Evolutionary conservation across 306 rosid species (phyloP), one percentile per base, ranked within the genome.

Genomic region (Sesbania bispinosa): DNA sequence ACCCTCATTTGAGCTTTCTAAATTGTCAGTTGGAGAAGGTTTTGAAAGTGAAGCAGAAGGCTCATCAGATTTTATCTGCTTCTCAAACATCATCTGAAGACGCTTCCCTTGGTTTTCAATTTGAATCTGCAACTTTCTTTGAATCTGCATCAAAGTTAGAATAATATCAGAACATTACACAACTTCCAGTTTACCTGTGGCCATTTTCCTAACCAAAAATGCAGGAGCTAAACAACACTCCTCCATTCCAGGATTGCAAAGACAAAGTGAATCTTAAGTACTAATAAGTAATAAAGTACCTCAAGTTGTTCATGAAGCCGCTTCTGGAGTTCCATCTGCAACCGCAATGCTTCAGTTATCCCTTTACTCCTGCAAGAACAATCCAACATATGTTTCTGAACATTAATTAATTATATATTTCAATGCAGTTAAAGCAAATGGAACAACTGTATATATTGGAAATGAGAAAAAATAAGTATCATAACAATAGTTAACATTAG

Each of bases 311-410:
- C 99, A 43, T 94, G 99, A 68, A 94, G 99, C 75, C 88, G 88
- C 87, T 94, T 94, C 86, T 91, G 99, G 80, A 94, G 95, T 75
- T 94, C 99, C 86, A 94, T 89, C 79, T 94, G 99, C 81, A 94
- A 78, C 48, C 88, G 86, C 87, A 94, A 82, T 23, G 99, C 91
- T 77, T 91, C 99, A 7, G 95, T 89, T 65, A 94, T 87, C 48
- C 93, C 99, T 77, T 80, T 65, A 74, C 88, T 82, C 87, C 99
- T 89, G 81, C 35, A 24, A 69, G 42, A 32, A 65, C 54, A 66
- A 29, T 24, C 13, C 61, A 47, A 75, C 55, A 53, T 3, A 66
- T 21, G 64, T 33, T 51, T 64, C 35, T 62, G 48, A 38, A 62
- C 62, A 33, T 52, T 43, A 61, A 65, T 15, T 19, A 10, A 23